Conservation (phyloP, 139 green algal genomes). For the Klebsormidium nitens region DNA sequence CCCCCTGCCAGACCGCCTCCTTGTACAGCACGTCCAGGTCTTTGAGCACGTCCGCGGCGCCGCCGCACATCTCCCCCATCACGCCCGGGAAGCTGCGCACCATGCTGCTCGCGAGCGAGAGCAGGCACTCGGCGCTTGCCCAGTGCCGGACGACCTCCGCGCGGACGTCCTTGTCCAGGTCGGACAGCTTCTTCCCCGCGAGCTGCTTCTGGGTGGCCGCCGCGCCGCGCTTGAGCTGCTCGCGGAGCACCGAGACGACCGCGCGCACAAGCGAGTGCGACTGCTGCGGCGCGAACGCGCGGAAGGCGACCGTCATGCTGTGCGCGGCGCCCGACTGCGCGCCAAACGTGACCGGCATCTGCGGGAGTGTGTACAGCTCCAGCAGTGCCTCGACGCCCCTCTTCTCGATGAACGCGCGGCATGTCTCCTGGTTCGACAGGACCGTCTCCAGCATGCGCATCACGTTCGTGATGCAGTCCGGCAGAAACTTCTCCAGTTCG, state of each 20-base stretch:
- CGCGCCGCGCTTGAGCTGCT: conserved; percentile 19
- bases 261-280: conserved; percentile 19
- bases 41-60: conserved; percentile 17
- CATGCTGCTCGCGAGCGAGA: conserved; percentile 12
- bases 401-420: conserved; percentile 65
- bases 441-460: conserved; percentile 78
- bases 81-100: conserved; percentile 11
- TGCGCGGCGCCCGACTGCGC: conserved; percentile 64
- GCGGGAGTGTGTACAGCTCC: conserved; percentile 67
- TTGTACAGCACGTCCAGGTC: conserved; percentile 16
- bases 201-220: background rate
- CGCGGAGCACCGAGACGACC: background rate
- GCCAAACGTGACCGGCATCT: conserved; percentile 68
- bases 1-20: conserved; percentile 27
- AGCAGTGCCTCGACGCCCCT: conserved; percentile 66
- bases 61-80: conserved; percentile 14
- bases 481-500: conserved; percentile 50
- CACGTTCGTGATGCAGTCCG: conserved; percentile 62
- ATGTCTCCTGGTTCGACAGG: conserved; percentile 54
- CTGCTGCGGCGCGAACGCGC: conserved; percentile 48
- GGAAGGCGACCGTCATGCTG: conserved; percentile 62
- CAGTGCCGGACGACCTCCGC: conserved; percentile 1
- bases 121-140: conserved; percentile 19
- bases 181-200: background rate
- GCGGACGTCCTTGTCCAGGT: conserved; percentile 19